Conservation (phyloP, 2,329 filamentous ascomycete species). For the Rhinocladiella similis region DNA sequence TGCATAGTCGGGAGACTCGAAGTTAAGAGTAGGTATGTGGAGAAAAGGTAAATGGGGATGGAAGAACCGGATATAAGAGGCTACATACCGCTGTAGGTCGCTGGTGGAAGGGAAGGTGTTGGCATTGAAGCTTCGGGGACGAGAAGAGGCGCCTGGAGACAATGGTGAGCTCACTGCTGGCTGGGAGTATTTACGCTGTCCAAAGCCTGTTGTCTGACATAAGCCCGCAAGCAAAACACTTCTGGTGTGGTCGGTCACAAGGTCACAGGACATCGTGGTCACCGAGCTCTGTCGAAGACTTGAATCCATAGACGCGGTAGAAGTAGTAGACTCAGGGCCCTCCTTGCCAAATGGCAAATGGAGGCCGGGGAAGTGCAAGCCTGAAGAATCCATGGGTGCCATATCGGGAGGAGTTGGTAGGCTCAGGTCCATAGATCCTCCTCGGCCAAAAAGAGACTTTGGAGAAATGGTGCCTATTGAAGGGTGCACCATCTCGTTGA, state of each 20-base stretch:
- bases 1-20: constrained; percentile 72
- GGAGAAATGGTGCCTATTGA: constrained; percentile 73
- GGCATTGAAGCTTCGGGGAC: constrained; percentile 37
- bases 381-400: constrained; percentile 70
- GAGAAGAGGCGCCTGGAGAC: constrained; percentile 42
- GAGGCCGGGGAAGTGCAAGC: constrained; percentile 60
- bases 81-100: constrained; percentile 87
- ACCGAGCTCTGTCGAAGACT: constrained; percentile 63
- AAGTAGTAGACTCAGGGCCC: constrained; percentile 47
- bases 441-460: constrained; percentile 70
- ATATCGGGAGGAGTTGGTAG: constrained; percentile 78
- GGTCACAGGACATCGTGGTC: constrained; percentile 62
- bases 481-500: constrained; percentile 69
- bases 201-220: constrained; percentile 58
- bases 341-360: constrained; percentile 41
- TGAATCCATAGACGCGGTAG: constrained; percentile 53
- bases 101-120: constrained; percentile 72
- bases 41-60: constrained; percentile 95
- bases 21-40: constrained; percentile 86
- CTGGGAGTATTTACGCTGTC: constrained; percentile 61
- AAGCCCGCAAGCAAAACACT: constrained; percentile 63
- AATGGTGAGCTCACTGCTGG: constrained; percentile 55
- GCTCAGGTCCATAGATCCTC: constrained; percentile 61
- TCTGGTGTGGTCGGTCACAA: constrained; percentile 66
- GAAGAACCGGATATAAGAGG: constrained; percentile 86